Conservation (phyloP, 257 asterid genomes). For the Solanum neorickii region DNA sequence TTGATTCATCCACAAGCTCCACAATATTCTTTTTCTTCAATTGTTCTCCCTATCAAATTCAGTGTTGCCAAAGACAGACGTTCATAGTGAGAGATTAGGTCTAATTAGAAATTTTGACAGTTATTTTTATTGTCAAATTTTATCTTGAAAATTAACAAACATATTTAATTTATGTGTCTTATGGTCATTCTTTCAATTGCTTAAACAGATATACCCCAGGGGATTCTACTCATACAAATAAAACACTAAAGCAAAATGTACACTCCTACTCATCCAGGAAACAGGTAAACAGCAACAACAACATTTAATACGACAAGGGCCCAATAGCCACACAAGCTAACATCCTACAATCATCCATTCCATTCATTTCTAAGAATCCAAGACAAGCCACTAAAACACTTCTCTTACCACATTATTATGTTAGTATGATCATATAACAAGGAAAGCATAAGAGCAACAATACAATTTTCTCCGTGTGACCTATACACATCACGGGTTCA, state of each 20-base stretch:
- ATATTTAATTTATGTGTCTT: not conserved
- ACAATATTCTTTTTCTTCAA: slow-evolving; percentile 40
- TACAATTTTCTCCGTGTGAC: not conserved
- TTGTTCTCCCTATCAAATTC: slow-evolving; percentile 52
- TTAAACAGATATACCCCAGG: not conserved
- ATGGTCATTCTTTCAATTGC: not conserved
- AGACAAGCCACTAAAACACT: not conserved
- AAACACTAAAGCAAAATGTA: not conserved
- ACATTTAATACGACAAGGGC: not conserved
- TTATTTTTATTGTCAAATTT: not conserved
- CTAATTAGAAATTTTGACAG: not conserved
- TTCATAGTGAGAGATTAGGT: not conserved
- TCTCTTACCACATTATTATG: not conserved
- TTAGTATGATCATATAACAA: not conserved
- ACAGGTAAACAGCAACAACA: not conserved
- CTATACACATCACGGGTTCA: not conserved
- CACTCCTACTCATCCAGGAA: not conserved
- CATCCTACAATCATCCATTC: not conserved
- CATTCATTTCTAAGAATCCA: not conserved
- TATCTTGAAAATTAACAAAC: not conserved
- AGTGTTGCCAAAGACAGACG: not conserved
- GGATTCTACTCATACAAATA: not conserved
- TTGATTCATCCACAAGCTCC: slow-evolving; percentile 42
- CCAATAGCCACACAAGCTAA: not conserved
- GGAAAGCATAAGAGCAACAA: not conserved